Conservation (phyloP, 805 yeast species). For the Diddensiella transvaalensis region DNA sequence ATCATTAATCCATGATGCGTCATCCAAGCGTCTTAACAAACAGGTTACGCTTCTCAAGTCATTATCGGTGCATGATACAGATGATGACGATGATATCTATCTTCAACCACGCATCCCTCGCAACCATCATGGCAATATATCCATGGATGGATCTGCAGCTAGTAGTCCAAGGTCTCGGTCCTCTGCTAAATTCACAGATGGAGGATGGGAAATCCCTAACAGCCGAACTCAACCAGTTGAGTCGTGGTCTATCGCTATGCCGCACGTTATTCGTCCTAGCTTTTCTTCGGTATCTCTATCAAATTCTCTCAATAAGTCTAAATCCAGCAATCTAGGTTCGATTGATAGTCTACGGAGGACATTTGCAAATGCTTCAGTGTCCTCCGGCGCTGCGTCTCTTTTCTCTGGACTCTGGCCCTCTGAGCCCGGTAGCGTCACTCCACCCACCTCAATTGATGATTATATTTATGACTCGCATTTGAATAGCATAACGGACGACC, state of each 20-base stretch:
- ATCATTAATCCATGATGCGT: slow-evolving; percentile 17
- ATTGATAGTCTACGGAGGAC: slow-evolving; percentile 13
- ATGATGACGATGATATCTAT: slow-evolving; percentile 3
- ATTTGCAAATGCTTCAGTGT: slow-evolving; percentile 6
- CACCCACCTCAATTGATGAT: slow-evolving; percentile 11
- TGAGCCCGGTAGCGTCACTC: slow-evolving; percentile 1
- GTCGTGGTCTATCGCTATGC: slow-evolving; percentile 21
- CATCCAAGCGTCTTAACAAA: slow-evolving; percentile 11
- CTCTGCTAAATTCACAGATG: slow-evolving; percentile 13
- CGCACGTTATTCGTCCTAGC: slow-evolving; percentile 24
- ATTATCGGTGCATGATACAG: slow-evolving; percentile 3
- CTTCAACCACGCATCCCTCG: not conserved
- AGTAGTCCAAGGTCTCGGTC: slow-evolving; percentile 6
- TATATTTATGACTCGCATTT: slow-evolving; percentile 6
- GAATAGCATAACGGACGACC: not conserved
- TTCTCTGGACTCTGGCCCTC: not conserved
- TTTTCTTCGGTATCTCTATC: slow-evolving; percentile 23
- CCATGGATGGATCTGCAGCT: slow-evolving; percentile 6
- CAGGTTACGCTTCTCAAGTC: not conserved
- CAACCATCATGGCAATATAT: not conserved
- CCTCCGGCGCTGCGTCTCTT: slow-evolving; percentile 5
- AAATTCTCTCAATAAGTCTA: slow-evolving; percentile 14
- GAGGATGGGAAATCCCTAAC: slow-evolving; percentile 25
- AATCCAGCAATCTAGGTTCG: slow-evolving; percentile 2
- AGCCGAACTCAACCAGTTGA: slow-evolving; percentile 13